These are phyloP conservation scores for Tuber indicum DNA, from an alignment of 495 filamentous ascomycete species.

Conservation along the genomic window DNA sequence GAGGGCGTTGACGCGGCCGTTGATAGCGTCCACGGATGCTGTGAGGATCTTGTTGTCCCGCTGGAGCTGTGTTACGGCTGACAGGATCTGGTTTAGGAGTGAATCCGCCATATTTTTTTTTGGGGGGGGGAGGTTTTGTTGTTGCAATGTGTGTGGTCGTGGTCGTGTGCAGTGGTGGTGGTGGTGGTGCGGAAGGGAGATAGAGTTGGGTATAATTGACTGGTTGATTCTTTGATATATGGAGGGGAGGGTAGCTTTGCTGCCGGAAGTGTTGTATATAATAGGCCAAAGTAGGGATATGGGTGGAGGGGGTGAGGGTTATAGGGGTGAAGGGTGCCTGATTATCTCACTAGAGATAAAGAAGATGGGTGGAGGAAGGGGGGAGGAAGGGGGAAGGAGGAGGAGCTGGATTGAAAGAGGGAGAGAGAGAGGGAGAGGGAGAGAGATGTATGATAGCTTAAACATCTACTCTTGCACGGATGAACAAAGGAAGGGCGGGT, in stretches of 20 bases:
- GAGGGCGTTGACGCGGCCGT: slow-evolving; percentile 58
- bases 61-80: slow-evolving; percentile 50
- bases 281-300: background rate
- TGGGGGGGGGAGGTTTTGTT: background rate
- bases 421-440: slow-evolving; percentile 18
- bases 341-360: slow-evolving; percentile 10
- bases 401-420: background rate
- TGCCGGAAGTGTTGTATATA: background rate
- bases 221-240: background rate
- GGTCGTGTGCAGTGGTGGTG: background rate
- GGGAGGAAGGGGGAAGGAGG: background rate
- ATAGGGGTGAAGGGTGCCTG: slow-evolving; percentile 6
- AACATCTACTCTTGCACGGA: background rate
- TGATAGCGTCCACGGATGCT: slow-evolving; percentile 58
- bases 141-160: background rate
- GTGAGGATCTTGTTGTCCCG: slow-evolving; percentile 55
- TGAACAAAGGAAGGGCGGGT: background rate
- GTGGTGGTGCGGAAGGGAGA: background rate
- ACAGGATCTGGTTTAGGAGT: slow-evolving; percentile 51
- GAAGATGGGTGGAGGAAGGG: background rate
- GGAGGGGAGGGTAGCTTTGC: background rate
- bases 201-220: background rate
- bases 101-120: slow-evolving; percentile 23
- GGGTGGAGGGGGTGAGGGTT: slow-evolving; percentile 7
- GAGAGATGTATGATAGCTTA: slow-evolving; percentile 10